Conservation (phyloP, 2,329 filamentous ascomycete genomes). For the Chrysoporthe deuterocubensis region DNA sequence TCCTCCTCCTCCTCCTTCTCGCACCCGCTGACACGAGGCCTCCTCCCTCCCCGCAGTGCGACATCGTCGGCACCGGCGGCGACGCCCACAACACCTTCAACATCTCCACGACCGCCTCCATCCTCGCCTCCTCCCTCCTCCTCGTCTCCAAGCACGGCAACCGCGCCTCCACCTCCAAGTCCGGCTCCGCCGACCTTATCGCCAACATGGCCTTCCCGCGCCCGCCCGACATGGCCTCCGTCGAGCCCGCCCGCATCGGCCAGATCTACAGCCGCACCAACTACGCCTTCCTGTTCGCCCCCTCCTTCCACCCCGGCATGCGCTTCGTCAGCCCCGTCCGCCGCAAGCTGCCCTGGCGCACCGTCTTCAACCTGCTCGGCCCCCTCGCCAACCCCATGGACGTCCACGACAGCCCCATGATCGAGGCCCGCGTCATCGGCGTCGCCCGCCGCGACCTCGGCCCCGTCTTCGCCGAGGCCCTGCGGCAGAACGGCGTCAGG, state of each 20-base stretch:
- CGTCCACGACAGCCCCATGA: slow-evolving; percentile 50
- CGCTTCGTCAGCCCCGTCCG: slow-evolving; percentile 84
- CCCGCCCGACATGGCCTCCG: slow-evolving; percentile 73
- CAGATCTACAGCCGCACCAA: slow-evolving; percentile 79
- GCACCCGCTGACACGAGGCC: slow-evolving; percentile 5
- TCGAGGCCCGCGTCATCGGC: slow-evolving; percentile 92
- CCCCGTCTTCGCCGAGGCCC: slow-evolving; percentile 83
- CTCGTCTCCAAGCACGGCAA: slow-evolving; percentile 96
- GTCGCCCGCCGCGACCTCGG: slow-evolving; percentile 88
- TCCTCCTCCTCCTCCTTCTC: not conserved
- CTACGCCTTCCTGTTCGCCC: slow-evolving; percentile 95
- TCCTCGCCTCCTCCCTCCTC: slow-evolving; percentile 82
- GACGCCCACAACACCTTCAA: slow-evolving; percentile 99
- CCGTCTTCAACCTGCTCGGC: slow-evolving; percentile 96
- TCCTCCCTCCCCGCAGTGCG: slow-evolving; percentile 58
- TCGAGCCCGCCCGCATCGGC: slow-evolving; percentile 72
- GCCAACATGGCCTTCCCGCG: slow-evolving; percentile 69
- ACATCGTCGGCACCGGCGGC: slow-evolving; percentile 96
- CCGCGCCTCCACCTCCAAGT: slow-evolving; percentile 91
- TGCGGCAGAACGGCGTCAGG: slow-evolving; percentile 73
- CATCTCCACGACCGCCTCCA: slow-evolving; percentile 92
- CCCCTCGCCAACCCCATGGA: slow-evolving; percentile 92
- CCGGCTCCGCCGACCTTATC: slow-evolving; percentile 91
- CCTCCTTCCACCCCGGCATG: slow-evolving; percentile 96
- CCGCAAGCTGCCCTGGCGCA: slow-evolving; percentile 88